Evolutionary conservation across 83 land plant genomes (phyloP).

Genomic region (Larix sibirica): DNA sequence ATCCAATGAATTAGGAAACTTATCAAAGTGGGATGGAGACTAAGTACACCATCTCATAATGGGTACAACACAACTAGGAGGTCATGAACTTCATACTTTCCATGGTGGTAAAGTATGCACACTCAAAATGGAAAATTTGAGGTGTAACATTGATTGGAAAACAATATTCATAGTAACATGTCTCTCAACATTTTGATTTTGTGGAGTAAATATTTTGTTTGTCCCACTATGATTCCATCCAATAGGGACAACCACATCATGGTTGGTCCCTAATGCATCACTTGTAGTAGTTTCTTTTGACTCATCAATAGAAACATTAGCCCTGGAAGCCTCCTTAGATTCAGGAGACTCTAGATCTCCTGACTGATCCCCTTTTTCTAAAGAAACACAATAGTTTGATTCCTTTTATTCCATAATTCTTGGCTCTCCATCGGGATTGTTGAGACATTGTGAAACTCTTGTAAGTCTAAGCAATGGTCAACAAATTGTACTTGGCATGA

Average conservation of each 20-base stretch:
- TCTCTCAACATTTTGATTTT: constrained; percentile 11
- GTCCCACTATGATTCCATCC: constrained; percentile 17
- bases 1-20: too few species aligned
- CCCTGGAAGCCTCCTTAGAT: not conserved
- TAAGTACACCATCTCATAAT: too few species aligned
- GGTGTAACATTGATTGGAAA: too few species aligned
- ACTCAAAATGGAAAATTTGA: too few species aligned
- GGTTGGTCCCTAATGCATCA: constrained; percentile 13
- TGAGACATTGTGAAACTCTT: not conserved
- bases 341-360: not conserved
- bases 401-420: not conserved
- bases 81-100: too few species aligned
- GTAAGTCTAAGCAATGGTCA: not conserved
- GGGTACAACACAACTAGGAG: too few species aligned
- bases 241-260: constrained; percentile 17
- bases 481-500: too few species aligned
- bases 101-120: too few species aligned
- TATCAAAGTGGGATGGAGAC: too few species aligned
- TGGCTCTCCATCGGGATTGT: not conserved
- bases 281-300: not conserved
- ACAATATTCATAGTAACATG: not conserved
- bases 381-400: not conserved
- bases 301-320: not conserved
- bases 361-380: not conserved
- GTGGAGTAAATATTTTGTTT: not conserved